These are phyloP conservation scores for Botrytis elliptica DNA, from an alignment of 2,329 filamentous ascomycete species.

Conservation along the genomic window DNA sequence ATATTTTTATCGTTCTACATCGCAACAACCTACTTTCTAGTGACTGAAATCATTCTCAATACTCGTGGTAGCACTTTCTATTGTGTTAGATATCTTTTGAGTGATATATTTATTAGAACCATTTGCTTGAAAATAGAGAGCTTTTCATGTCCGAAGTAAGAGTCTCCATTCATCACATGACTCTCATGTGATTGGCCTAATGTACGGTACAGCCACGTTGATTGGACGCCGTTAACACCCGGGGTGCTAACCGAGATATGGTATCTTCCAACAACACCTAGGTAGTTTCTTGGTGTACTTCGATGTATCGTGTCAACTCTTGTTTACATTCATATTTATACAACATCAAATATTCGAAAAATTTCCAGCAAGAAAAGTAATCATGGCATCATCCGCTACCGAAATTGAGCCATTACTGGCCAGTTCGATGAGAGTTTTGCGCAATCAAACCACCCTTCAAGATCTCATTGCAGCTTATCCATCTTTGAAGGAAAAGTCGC, in stretches of 20 bases:
- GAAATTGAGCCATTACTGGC: conserved; percentile 5
- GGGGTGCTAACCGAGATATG: neutral
- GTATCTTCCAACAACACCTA: neutral
- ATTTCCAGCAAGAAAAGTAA: neutral
- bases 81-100: neutral
- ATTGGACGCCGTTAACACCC: neutral
- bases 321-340: neutral
- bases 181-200: neutral
- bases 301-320: neutral
- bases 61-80: no score
- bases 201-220: neutral
- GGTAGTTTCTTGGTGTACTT: neutral
- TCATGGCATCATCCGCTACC: neutral
- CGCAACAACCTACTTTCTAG: no score
- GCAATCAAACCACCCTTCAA: conserved; percentile 15
- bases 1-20: no score
- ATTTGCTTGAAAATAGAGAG: neutral
- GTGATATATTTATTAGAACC: neutral
- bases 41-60: no score
- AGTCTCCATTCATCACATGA: neutral
- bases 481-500: conserved; percentile 21
- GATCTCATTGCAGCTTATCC: conserved; percentile 19
- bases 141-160: neutral
- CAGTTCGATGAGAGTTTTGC: conserved; percentile 17
- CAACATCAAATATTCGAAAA: neutral